Conservation (phyloP, 495 filamentous ascomycete genomes). For the Amniculicola lignicola region DNA sequence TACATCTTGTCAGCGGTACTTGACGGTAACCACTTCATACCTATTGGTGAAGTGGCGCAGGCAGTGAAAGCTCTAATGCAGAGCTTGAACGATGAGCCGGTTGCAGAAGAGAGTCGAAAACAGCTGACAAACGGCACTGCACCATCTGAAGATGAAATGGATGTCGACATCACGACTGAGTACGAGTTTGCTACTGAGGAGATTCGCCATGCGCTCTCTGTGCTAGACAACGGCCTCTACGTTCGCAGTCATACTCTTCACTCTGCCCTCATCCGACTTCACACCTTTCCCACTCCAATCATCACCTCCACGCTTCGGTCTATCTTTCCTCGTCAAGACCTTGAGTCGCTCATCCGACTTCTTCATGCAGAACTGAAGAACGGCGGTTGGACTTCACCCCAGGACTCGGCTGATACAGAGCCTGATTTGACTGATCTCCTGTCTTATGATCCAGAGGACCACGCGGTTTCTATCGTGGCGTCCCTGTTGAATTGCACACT, state of each 20-base stretch:
- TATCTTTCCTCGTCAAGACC: constrained; percentile 62
- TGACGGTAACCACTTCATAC: constrained; percentile 25
- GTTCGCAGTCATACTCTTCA: constrained; percentile 37
- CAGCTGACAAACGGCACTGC: constrained; percentile 32
- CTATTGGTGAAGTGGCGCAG: constrained; percentile 46
- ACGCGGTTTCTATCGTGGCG: constrained; percentile 50
- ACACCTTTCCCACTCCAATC: constrained; percentile 54
- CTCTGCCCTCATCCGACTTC: constrained; percentile 58
- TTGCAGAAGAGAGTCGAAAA: background rate
- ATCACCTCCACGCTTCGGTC: constrained; percentile 63
- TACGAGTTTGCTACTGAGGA: constrained; percentile 36
- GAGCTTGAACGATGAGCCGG: constrained; percentile 34
- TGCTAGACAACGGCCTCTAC: constrained; percentile 36
- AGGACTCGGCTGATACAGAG: constrained; percentile 51
- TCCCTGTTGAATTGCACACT: constrained; percentile 71
- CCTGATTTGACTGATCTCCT: constrained; percentile 37
- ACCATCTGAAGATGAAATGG: constrained; percentile 16
- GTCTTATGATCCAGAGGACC: constrained; percentile 49
- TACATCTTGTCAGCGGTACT: constrained; percentile 39
- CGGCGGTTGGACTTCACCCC: constrained; percentile 68
- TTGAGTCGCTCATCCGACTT: constrained; percentile 68
- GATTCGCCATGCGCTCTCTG: constrained; percentile 37
- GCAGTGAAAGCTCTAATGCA: constrained; percentile 41
- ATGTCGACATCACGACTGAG: constrained; percentile 33
- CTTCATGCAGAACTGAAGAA: constrained; percentile 63